Evolutionary conservation across 116 monocot species (phyloP), one percentile per base, ranked within the genome.

Genomic region (Phalaenopsis hybrid): DNA sequence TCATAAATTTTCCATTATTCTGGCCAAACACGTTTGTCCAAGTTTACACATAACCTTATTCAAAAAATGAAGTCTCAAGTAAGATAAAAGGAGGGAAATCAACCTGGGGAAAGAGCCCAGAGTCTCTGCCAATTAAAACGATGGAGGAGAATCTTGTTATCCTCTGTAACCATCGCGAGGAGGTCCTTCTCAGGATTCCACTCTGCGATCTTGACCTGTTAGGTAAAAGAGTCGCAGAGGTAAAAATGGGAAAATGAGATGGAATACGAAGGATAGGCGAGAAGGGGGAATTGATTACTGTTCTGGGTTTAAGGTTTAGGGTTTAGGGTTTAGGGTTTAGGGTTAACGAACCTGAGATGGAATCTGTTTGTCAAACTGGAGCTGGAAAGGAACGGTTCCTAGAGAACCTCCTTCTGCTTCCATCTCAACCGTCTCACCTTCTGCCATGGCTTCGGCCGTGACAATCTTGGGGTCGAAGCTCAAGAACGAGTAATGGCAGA

Each of bases 161-260:
- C 94, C 28, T 91, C 94, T 20, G 94, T 92, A 16, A 94, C 94
- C 88, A 96, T 96, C 5, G 94, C 94, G 18, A 96, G 91, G 21
- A 96, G 82, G 81, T 96, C 94, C 89, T 96, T 96, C 91, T 92
- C 96, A 33, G 94, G 96, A 85, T 96, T 96, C 96, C 96, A 99
- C 83, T 91, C 98, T 34, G 98, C 93, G 34, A 93, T 88, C 79
- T 92, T 99, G 74, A 98, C 84, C 94, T 97, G 76, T 12, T 31
- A 25, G 13, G 77, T 6, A 50, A 18, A n/a, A 55, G 57, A 28
- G 0, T 13, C 52, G 15, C 33, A 1, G 68, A 68, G 50, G 58
- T 78, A 11, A 33, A 83, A 83, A 8, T 61, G 48, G 34, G 41
- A 15, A 77, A 28, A 81, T 21, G 6, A 75, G 2, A 44, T 20